Conservation (phyloP, 176 grass and related monocot genomes). For the Oropetium thomaeum region DNA sequence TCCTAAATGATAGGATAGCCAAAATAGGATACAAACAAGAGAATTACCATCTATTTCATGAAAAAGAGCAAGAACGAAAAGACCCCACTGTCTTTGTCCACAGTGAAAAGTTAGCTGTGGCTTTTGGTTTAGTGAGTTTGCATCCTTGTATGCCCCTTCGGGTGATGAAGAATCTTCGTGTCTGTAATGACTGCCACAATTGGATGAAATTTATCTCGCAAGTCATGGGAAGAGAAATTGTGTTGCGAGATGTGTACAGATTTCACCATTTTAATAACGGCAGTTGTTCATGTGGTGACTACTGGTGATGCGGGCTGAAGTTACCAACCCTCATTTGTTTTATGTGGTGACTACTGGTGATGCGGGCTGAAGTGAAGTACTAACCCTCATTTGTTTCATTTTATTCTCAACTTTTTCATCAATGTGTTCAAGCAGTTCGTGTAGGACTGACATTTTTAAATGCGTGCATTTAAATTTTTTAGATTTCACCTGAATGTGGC, state of each 20-base stretch:
- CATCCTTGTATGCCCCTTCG: conserved; percentile 49
- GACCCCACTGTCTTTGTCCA: conserved; percentile 45
- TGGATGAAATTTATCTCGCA: conserved; percentile 66
- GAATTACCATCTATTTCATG: conserved; percentile 50
- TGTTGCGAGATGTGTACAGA: conserved; percentile 66
- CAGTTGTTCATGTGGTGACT: conserved; percentile 67
- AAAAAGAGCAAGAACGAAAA: conserved; percentile 56
- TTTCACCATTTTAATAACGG: conserved; percentile 75
- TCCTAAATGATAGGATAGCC: conserved; percentile 43
- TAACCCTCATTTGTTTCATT: background rate
- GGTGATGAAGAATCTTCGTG: conserved; percentile 69
- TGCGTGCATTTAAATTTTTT: background rate
- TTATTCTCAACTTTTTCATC: background rate
- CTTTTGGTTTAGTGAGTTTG: conserved; percentile 53
- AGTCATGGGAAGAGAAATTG: conserved; percentile 40
- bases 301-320: conserved; percentile 44
- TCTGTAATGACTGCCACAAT: conserved; percentile 64
- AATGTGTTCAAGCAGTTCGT: conserved; percentile 2
- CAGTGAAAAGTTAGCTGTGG: conserved; percentile 66
- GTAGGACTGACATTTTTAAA: background rate
- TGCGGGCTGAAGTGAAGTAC: background rate
- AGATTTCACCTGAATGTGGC: background rate
- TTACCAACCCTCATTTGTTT: no score
- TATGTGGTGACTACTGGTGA: conserved; percentile 77
- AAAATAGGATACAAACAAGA: conserved; percentile 64